A percentile compares a stretch with the other conserved stretches of the same genome.
Conservation (phyloP, 2,329 filamentous ascomycete species). For the Arthroderma sp. region DNA sequence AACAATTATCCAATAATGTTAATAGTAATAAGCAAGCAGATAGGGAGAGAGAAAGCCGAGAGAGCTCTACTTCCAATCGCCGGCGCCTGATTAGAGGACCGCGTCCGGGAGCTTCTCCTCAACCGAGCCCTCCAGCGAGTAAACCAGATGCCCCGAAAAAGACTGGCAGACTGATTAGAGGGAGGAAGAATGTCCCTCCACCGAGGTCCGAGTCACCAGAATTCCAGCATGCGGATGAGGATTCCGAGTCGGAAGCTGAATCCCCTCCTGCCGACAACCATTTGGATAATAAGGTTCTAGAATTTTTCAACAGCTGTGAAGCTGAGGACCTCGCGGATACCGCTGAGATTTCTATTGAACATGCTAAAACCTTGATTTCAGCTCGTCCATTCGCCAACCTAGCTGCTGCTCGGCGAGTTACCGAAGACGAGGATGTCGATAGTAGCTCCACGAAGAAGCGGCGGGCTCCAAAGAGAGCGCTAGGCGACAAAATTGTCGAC, state of each 20-base stretch:
- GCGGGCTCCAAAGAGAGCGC: slow-evolving; percentile 37
- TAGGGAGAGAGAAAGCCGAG: slow-evolving; percentile 5
- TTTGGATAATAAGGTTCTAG: slow-evolving; percentile 49
- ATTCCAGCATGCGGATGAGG: slow-evolving; percentile 12
- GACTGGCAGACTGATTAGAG: slow-evolving; percentile 35
- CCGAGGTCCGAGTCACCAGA: slow-evolving; percentile 24
- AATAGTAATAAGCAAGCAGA: neutral
- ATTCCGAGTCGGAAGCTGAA: slow-evolving; percentile 27
- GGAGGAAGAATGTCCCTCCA: slow-evolving; percentile 27
- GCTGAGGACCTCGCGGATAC: slow-evolving; percentile 68
- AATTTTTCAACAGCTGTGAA: slow-evolving; percentile 71
- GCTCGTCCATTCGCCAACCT: slow-evolving; percentile 62
- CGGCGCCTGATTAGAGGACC: slow-evolving; percentile 28
- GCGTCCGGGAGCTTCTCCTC: slow-evolving; percentile 12
- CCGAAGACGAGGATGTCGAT: slow-evolving; percentile 23
- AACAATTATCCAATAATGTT: slow-evolving; percentile 8
- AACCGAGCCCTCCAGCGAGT: too few relatives aligned
- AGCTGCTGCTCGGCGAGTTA: slow-evolving; percentile 52
- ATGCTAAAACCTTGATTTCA: slow-evolving; percentile 55
- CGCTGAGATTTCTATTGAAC: slow-evolving; percentile 57
- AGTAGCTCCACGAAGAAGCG: slow-evolving; percentile 33
- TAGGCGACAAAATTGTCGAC: slow-evolving; percentile 56
- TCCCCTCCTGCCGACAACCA: slow-evolving; percentile 29
- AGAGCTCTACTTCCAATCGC: slow-evolving; percentile 12
- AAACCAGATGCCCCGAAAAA: slow-evolving; percentile 11